Evolutionary conservation across 2,329 filamentous ascomycete species (phyloP).

Genomic region (Aspergillus pseudoglaucus): DNA sequence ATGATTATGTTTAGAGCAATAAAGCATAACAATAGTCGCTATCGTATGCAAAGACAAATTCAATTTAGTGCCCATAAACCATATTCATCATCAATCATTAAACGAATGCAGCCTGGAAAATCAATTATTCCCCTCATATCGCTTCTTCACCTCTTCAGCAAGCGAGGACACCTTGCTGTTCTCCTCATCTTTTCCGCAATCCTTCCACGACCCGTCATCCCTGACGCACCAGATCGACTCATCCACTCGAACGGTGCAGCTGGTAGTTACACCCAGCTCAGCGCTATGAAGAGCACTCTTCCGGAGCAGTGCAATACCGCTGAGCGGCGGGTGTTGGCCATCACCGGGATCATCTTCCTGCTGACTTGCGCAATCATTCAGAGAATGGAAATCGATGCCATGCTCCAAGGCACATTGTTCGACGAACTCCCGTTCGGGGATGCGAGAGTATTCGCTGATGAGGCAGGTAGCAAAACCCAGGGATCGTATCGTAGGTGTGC

Average conservation of each 20-base stretch:
- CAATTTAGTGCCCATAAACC: not conserved
- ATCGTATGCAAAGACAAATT: not conserved
- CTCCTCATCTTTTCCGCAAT: conserved; percentile 64
- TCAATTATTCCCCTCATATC: conserved; percentile 44
- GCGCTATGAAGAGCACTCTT: conserved; percentile 47
- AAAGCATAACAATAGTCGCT: no score
- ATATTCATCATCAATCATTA: not conserved
- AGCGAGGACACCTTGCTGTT: conserved; percentile 52
- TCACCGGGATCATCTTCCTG: conserved; percentile 63
- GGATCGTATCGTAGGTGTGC: conserved; percentile 67
- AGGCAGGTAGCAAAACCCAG: conserved; percentile 94
- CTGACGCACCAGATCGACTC: conserved; percentile 76
- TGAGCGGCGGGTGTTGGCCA: conserved; percentile 51
- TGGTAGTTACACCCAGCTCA: conserved; percentile 60
- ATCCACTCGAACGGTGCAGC: conserved; percentile 73
- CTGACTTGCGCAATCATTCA: conserved; percentile 75
- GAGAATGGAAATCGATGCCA: conserved; percentile 70
- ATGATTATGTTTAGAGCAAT: no score
- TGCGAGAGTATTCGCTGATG: conserved; percentile 64
- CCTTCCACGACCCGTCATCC: conserved; percentile 70
- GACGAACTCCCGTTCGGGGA: conserved; percentile 71
- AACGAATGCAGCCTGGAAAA: not conserved
- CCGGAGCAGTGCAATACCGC: conserved; percentile 40
- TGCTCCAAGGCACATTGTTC: conserved; percentile 87
- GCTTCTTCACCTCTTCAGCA: conserved; percentile 67